Conservation (phyloP, 345 rosid genomes). For the Gossypium turneri region DNA sequence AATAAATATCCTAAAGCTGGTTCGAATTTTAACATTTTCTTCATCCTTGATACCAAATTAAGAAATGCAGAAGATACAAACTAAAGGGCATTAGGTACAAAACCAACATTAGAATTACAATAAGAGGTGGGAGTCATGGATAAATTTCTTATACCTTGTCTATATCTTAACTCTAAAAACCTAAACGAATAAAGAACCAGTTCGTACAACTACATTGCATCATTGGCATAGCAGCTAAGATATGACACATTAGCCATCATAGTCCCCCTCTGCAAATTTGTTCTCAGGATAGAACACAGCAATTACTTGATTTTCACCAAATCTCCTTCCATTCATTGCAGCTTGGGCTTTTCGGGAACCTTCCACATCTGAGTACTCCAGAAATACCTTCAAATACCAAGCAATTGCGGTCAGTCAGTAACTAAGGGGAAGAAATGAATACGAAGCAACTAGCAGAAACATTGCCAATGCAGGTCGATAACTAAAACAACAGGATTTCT, state of each 20-base stretch:
- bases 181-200: background rate
- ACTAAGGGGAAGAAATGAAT: background rate
- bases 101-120: background rate
- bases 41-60: no score
- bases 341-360: constrained; percentile 63
- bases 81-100: background rate
- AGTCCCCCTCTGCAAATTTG: constrained; percentile 72
- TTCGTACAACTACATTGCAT: background rate
- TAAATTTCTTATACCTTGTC: background rate
- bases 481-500: background rate
- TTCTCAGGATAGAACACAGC: constrained; percentile 74
- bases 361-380: constrained; percentile 76
- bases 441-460: background rate
- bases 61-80: no score
- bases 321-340: constrained; percentile 84
- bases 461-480: background rate
- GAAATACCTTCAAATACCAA: constrained; percentile 55
- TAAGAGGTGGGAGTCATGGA: background rate
- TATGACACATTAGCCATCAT: constrained; percentile 43
- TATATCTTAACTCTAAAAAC: background rate
- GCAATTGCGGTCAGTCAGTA: background rate
- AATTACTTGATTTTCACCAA: constrained; percentile 79
- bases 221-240: background rate
- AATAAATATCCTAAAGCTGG: no score
- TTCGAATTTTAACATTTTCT: no score